Percentiles rank a stretch among this genome's conserved stretches.
Evolutionary conservation across 2,329 filamentous ascomycete genomes (phyloP).

Genomic region (Hansfordia pulvinata): DNA sequence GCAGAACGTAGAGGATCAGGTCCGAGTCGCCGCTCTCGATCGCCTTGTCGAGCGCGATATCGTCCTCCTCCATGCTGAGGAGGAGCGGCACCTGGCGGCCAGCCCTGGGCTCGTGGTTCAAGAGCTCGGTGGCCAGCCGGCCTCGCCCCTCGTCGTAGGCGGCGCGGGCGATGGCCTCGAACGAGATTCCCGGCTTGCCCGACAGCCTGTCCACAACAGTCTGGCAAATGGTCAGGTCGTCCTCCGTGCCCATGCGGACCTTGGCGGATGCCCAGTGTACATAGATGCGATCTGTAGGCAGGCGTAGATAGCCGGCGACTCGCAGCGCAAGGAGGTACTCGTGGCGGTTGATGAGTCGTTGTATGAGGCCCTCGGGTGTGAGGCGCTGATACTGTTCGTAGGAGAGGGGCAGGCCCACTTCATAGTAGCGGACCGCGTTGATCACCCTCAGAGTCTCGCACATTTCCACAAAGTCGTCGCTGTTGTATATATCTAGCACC

Average conservation of each 20-base stretch:
- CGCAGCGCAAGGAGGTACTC: constrained; percentile 86
- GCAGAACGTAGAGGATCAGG: constrained; percentile 75
- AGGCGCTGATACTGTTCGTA: constrained; percentile 90
- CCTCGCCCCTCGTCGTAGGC: constrained; percentile 89
- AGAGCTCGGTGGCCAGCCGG: constrained; percentile 75
- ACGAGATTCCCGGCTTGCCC: constrained; percentile 85
- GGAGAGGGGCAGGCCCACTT: constrained; percentile 78
- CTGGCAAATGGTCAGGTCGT: constrained; percentile 78
- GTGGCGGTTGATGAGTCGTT: constrained; percentile 73
- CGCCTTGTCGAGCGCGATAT: constrained; percentile 88
- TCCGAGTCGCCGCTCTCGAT: constrained; percentile 94
- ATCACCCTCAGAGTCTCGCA: constrained; percentile 86
- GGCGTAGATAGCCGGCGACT: constrained; percentile 72
- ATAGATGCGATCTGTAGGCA: constrained; percentile 82
- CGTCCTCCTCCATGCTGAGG: constrained; percentile 89
- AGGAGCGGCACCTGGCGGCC: constrained; percentile 93
- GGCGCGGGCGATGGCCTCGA: constrained; percentile 82
- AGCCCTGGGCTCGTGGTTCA: constrained; percentile 87
- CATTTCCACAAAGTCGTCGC: constrained; percentile 98
- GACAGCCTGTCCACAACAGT: constrained; percentile 77
- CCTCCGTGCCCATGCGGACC: constrained; percentile 69
- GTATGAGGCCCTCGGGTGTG: constrained; percentile 77
- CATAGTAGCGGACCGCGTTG: constrained; percentile 84
- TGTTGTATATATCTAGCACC: constrained; percentile 92
- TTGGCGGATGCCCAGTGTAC: constrained; percentile 96